Evolutionary conservation across 768 basidiomycete species (phyloP), one percentile per base, ranked within the genome.

Genomic region (Pleurotus citrinopileatus): DNA sequence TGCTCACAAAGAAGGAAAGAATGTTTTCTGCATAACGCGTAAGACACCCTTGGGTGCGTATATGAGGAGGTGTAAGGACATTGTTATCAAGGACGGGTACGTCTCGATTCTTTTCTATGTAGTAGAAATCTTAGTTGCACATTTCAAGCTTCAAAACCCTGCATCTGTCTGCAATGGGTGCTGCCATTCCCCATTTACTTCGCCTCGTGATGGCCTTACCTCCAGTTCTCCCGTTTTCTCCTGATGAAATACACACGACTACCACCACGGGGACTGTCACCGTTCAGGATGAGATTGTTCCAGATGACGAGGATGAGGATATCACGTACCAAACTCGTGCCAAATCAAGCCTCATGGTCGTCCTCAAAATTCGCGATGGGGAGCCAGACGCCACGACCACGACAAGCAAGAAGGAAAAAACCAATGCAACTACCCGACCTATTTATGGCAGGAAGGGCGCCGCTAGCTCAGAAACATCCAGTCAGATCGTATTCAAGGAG

Each of bases 141-240:
- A 36, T 8, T 10, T 2, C 3, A 60, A 91, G 89, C 29, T 86
- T 89, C 63, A 87, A 87, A 58, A 83, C 80, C 3, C 67, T 95
- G 27, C 81, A 85, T 65, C 68, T 95, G 40, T 83, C 80, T 55
- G 93, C 90, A 4, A 87, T 94, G 84, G 93, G 91, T 22, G 93
- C 93, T 3, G 91, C 94, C 1, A 94, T 95, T 54, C 91, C 93
- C 2, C 86, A 85, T 61, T 81, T 92, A 20, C 69, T 88, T 25
- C 82, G 83, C 43, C 75, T 96, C 12, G 70, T 80, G 10, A 78
- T 85, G 4, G 85, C 90, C 19, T 74, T 94, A 25, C 89, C 91
- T 0, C 74, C 79, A 2, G 83, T 87, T 44, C 75, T 95, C 9
- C 89, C 91, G 0, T 90, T 81, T 61, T 60, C 81, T 0, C 65